Evolutionary conservation across 108 stramenopile species (phyloP).

Genomic region (Conticribra guillardii): DNA sequence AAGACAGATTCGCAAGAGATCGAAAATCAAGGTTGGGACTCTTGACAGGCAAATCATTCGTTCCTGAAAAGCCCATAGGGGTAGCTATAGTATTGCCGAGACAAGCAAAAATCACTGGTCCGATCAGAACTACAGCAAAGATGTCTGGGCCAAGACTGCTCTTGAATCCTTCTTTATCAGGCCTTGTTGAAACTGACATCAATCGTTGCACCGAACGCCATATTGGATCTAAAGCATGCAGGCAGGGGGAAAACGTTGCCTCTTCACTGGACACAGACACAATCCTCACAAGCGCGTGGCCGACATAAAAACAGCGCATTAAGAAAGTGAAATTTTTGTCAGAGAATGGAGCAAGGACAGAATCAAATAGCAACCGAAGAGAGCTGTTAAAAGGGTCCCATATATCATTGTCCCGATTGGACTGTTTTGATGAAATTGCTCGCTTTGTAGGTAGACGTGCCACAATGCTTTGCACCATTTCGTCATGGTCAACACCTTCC

Average conservation of each 20-base stretch:
- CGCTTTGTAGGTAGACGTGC: not conserved
- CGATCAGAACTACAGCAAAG: slow-evolving; percentile 28
- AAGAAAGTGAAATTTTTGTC: slow-evolving; percentile 23
- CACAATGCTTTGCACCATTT: not conserved
- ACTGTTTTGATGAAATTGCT: not conserved
- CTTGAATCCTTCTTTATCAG: not conserved
- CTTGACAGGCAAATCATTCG: not conserved
- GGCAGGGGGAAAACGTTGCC: slow-evolving; percentile 26
- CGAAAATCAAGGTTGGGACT: slow-evolving; percentile 21
- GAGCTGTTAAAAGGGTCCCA: slow-evolving; percentile 10
- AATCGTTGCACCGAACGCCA: slow-evolving; percentile 39
- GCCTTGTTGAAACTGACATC: slow-evolving; percentile 3
- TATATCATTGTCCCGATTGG: not conserved
- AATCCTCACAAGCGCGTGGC: slow-evolving; percentile 14
- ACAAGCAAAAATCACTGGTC: slow-evolving; percentile 41
- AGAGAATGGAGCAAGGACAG: slow-evolving; percentile 20
- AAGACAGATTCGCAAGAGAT: slow-evolving; percentile 22
- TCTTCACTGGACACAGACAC: slow-evolving; percentile 15
- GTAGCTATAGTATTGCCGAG: slow-evolving; percentile 21
- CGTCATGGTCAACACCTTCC: not conserved
- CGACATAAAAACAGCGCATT: slow-evolving; percentile 27
- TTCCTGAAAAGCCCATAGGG: not conserved
- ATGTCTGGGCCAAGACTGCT: slow-evolving; percentile 24
- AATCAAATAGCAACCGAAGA: slow-evolving; percentile 26
- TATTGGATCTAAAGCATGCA: slow-evolving; percentile 44